Conservation (phyloP, 768 basidiomycete species). For the Lactarius trivialis region DNA sequence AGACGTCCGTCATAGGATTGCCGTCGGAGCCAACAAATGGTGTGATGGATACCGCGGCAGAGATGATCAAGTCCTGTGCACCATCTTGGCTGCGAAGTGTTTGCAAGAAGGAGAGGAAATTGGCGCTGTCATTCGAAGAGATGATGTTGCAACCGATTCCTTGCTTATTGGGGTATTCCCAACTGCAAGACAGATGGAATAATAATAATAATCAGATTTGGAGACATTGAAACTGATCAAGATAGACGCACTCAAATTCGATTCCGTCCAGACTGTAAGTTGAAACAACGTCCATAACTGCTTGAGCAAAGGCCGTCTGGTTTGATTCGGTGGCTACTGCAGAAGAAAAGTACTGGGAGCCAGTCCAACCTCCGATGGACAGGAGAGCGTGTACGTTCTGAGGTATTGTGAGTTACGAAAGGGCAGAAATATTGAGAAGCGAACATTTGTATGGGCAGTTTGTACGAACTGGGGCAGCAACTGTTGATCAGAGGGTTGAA, state of each 20-base stretch:
- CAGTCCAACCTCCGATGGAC: conserved; percentile 68
- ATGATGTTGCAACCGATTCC: conserved; percentile 70
- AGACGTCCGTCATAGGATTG: conserved; percentile 59
- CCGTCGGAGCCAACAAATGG: conserved; percentile 46
- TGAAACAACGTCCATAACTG: conserved; percentile 42
- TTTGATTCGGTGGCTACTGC: conserved; percentile 50
- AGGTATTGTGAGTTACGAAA: neutral
- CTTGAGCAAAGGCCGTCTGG: conserved; percentile 58
- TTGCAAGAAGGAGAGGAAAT: conserved; percentile 72
- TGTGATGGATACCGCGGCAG: conserved; percentile 43
- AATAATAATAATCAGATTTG: neutral
- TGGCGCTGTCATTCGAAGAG: conserved; percentile 52
- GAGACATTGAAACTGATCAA: neutral
- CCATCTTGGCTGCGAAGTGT: conserved; percentile 54
- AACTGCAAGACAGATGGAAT: conserved; percentile 39
- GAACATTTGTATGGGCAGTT: conserved; percentile 34
- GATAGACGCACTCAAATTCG: conserved; percentile 33
- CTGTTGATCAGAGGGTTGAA: conserved; percentile 39
- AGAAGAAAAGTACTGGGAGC: conserved; percentile 56
- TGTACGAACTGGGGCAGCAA: conserved; percentile 53
- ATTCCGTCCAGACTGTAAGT: conserved; percentile 54
- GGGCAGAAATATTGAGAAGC: conserved; percentile 7
- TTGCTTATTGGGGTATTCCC: conserved; percentile 73
- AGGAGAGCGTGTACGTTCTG: conserved; percentile 52
- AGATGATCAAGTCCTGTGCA: conserved; percentile 50